Base-by-base conservation (phyloP, 805 yeast species). In the Yamadazyma sp. region DNA sequence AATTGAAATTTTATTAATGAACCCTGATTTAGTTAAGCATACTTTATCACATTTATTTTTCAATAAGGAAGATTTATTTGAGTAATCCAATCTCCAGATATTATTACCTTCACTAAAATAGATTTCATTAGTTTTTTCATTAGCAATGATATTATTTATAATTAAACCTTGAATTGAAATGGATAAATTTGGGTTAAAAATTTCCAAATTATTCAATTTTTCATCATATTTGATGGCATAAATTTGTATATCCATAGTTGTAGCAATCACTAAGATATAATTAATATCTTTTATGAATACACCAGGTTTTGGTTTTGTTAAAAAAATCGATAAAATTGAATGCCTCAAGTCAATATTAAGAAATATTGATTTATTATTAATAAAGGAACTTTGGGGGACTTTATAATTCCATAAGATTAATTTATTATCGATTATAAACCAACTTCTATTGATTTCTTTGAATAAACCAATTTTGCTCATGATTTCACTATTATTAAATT, bases 1-100 rank as follows among this genome's bases (percentile, higher is more conserved):
- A 62, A 60, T 27, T 57, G 45, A 33, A 56, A 64, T 25, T 49
- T 58, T 11, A 28, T 36, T 36, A 10, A 39, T 38, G 25, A 67
- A 51, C 69, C 80, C 45, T 76, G 76, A 60, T 77, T 79, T 28
- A 9, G 97, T 87, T 36, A 86, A 70, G 55, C 97, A 87, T 26
- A 82, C 78, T 56, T 88, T 88, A 48, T 78, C 78, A 52, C 95
- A 85, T 49, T 81, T 84, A 51, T 85, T 82, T 43, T 80, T 78
- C 55, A 87, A 87, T 86, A 96, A 91, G 36, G 86, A 82, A 31
- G 87, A 93, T 17, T 83, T 75, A 45, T 81, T 83, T 5, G 89
- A 75, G 55, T 93, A 93, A 40, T 78, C 80, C 36, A 93, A 65
- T 53, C 86, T 91, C 96, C 96, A 93, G 27, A 93, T 70, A 47